These are phyloP conservation scores for Xylona heveae DNA, from an alignment of 495 filamentous ascomycete species.

Conservation along the genomic window DNA sequence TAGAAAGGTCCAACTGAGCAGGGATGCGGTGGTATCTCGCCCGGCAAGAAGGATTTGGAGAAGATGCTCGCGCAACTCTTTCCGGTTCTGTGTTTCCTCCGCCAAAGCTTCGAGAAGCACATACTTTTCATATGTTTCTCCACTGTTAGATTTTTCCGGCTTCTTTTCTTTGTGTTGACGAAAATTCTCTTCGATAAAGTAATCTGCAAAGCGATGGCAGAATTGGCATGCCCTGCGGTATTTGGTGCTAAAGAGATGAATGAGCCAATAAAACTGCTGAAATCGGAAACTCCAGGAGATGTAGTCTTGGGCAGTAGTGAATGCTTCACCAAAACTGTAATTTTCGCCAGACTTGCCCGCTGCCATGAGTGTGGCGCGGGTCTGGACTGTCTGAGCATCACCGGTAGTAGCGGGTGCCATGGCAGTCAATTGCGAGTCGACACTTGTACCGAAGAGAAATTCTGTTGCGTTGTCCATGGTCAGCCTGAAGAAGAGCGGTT, in stretches of 20 bases:
- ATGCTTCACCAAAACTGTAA: constrained; percentile 28
- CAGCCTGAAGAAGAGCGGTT: constrained; percentile 33
- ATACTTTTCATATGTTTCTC: constrained; percentile 6
- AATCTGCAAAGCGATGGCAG: constrained; percentile 26
- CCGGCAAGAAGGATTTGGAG: constrained; percentile 32
- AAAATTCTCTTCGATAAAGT: constrained; percentile 21
- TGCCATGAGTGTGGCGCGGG: no score
- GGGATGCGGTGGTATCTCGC: constrained; percentile 35
- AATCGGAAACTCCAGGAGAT: constrained; percentile 13
- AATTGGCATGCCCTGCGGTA: constrained; percentile 18
- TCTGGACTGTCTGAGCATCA: background rate
- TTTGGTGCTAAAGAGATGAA: constrained; percentile 17
- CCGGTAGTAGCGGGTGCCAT: background rate
- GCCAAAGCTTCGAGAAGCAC: constrained; percentile 9
- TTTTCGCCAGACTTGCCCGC: no score
- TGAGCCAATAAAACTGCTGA: constrained; percentile 19
- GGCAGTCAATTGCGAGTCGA: constrained; percentile 13
- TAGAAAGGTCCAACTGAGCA: constrained; percentile 37
- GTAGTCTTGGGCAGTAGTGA: constrained; percentile 22
- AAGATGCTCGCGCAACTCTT: constrained; percentile 21
- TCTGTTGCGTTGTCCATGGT: constrained; percentile 49
- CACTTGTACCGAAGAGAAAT: constrained; percentile 40
- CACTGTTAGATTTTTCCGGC: constrained; percentile 7
- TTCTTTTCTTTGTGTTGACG: constrained; percentile 1
- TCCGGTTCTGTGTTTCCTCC: constrained; percentile 7